These are phyloP conservation scores for Lecanicillium sp. DNA, from an alignment of 2,329 filamentous ascomycete species.

Conservation along the genomic window DNA sequence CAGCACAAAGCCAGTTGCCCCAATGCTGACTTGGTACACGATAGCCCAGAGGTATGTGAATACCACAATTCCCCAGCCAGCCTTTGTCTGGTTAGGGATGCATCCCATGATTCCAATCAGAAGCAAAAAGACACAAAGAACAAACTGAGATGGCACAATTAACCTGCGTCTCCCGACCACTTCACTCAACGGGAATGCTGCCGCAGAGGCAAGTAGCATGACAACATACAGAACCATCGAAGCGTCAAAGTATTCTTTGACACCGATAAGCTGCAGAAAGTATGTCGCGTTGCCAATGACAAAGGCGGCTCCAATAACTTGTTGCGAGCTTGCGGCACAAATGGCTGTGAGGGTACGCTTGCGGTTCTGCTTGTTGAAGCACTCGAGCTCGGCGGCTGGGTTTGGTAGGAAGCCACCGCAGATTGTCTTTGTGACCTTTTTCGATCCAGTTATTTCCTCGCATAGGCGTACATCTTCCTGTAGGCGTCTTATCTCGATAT, in stretches of 20 bases:
- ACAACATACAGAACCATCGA: constrained; percentile 25
- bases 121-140: constrained; percentile 18
- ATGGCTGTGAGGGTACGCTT: constrained; percentile 26
- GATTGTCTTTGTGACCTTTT: not conserved
- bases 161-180: constrained; percentile 21
- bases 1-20: constrained; percentile 26
- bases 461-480: constrained; percentile 16
- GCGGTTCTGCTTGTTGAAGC: constrained; percentile 20
- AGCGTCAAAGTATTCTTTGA: constrained; percentile 23
- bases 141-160: constrained; percentile 17
- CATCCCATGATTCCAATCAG: constrained; percentile 24
- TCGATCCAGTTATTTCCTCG: constrained; percentile 9
- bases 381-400: constrained; percentile 13
- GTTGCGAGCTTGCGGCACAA: constrained; percentile 22
- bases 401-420: constrained; percentile 2
- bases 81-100: constrained; percentile 15
- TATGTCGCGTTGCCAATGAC: constrained; percentile 26
- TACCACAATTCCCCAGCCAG: constrained; percentile 19
- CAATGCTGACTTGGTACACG: constrained; percentile 27
- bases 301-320: constrained; percentile 27
- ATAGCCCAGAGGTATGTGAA: constrained; percentile 24
- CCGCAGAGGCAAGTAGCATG: constrained; percentile 22
- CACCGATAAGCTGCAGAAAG: constrained; percentile 22
- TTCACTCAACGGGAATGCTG: constrained; percentile 25
- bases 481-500: constrained; percentile 19